These are phyloP conservation scores for Antarctomyces pellizariae DNA, from an alignment of 495 filamentous ascomycete genomes.

Conservation along the genomic window DNA sequence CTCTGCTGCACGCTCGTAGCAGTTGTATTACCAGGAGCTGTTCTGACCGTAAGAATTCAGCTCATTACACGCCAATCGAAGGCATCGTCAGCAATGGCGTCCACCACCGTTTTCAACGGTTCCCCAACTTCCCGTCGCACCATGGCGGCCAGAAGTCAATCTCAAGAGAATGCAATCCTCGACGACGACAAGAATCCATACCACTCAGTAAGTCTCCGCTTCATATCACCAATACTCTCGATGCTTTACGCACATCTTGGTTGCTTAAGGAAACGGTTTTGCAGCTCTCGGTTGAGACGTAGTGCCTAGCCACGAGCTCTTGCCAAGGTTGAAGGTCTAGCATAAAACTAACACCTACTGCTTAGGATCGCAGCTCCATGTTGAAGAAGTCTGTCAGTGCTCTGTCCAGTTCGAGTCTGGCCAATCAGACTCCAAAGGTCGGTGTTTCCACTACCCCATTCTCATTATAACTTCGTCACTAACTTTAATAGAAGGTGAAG, in stretches of 20 bases:
- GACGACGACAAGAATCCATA: conserved; percentile 13
- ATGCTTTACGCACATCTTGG: conserved; percentile 6
- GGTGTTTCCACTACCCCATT: conserved; percentile 2
- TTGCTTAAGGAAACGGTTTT: conserved; percentile 1
- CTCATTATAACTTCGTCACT: conserved; percentile 5
- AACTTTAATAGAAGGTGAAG: conserved; percentile 23
- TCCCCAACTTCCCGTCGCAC: conserved; percentile 23
- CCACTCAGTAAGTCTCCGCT: conserved; percentile 14
- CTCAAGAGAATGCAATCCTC: conserved; percentile 20
- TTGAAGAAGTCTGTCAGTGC: conserved; percentile 18
- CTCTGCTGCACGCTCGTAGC: conserved; percentile 3
- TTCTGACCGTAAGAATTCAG: too few species aligned
- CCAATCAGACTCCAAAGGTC: conserved; percentile 21
- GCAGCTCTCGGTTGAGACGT: too few species aligned
- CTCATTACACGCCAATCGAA: conserved; percentile 2
- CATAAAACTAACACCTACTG: conserved; percentile 1
- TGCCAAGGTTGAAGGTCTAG: conserved; percentile 2
- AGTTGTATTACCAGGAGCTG: conserved; percentile 4
- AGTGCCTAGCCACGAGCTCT: too few species aligned
- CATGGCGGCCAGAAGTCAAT: conserved; percentile 13
- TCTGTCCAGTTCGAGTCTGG: conserved; percentile 23
- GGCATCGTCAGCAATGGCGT: conserved; percentile 17
- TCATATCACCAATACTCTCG: conserved; percentile 11
- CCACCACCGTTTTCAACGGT: conserved; percentile 20
- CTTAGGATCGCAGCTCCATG: background rate